Conservation (phyloP, 768 basidiomycete species). For the Auriscalpium microsporum region DNA sequence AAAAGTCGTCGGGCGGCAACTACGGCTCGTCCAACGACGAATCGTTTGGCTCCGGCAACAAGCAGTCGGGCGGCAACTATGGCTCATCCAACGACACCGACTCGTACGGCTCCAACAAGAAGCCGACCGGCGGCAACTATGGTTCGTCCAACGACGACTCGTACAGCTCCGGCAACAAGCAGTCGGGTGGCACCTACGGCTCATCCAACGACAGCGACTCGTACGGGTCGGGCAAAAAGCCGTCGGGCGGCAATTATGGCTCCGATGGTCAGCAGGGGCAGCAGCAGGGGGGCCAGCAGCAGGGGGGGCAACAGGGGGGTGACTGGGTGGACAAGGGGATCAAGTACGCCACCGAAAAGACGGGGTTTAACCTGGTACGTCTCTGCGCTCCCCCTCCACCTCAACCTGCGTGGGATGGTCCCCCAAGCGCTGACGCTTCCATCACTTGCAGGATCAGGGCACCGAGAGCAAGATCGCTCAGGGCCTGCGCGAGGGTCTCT, state of each 20-base stretch:
- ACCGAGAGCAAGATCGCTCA: slow-evolving; percentile 32
- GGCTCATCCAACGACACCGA: slow-evolving; percentile 7
- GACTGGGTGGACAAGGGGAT: slow-evolving; percentile 35
- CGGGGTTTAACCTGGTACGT: slow-evolving; percentile 39
- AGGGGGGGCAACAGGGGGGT: slow-evolving; percentile 21
- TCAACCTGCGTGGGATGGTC: background rate
- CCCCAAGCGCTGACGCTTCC: background rate
- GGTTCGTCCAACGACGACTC: slow-evolving; percentile 9
- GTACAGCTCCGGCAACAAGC: background rate
- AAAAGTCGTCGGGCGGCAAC: slow-evolving; percentile 5
- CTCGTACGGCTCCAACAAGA: slow-evolving; percentile 19
- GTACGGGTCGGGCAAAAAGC: slow-evolving; percentile 1
- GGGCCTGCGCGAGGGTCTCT: slow-evolving; percentile 20
- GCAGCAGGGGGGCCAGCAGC: slow-evolving; percentile 22
- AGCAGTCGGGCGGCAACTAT: slow-evolving; percentile 3
- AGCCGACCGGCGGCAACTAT: slow-evolving; percentile 16
- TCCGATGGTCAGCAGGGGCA: slow-evolving; percentile 16
- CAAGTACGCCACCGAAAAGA: slow-evolving; percentile 25
- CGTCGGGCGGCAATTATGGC: slow-evolving; percentile 5
- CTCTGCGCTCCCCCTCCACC: background rate
- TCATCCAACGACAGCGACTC: slow-evolving; percentile 15
- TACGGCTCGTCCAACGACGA: slow-evolving; percentile 10
- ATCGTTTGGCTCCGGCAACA: slow-evolving; percentile 6
- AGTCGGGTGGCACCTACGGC: slow-evolving; percentile 7
- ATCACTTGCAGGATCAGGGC: slow-evolving; percentile 19